Percentiles rank a stretch among this genome's conserved stretches.
Conservation (phyloP, 2,329 filamentous ascomycete species). For the Cladophialophora exuberans region DNA sequence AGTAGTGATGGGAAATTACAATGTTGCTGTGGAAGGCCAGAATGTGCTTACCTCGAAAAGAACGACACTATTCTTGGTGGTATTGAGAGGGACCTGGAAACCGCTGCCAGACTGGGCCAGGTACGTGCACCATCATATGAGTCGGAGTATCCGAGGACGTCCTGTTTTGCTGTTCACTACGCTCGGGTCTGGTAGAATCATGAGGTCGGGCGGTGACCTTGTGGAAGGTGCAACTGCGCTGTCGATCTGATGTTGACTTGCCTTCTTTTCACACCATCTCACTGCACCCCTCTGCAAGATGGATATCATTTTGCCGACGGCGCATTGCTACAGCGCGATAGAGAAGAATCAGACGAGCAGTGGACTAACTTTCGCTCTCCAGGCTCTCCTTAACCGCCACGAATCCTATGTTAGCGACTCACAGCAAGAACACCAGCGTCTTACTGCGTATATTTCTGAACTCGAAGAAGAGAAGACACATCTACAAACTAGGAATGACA, state of each 20-base stretch:
- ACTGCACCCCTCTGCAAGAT: conserved; percentile 1
- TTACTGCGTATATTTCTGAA: conserved; percentile 70
- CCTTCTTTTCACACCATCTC: background rate
- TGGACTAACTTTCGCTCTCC: conserved; percentile 70
- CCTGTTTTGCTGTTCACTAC: conserved; percentile 22
- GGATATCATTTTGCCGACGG: conserved; percentile 3
- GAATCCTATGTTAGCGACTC: conserved; percentile 93
- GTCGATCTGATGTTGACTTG: background rate
- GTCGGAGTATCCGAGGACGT: background rate
- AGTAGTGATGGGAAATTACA: conserved; percentile 26
- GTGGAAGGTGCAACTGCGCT: background rate
- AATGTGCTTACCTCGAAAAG: conserved; percentile 79
- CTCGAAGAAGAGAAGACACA: conserved; percentile 74
- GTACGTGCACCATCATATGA: conserved; percentile 60
- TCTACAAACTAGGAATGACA: conserved; percentile 76
- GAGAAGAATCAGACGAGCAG: conserved; percentile 22
- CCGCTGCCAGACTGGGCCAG: conserved; percentile 86
- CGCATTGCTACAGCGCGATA: background rate
- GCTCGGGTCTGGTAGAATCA: background rate
- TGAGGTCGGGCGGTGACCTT: background rate
- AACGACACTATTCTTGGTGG: conserved; percentile 77
- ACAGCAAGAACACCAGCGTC: conserved; percentile 76
- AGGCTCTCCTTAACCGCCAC: conserved; percentile 90
- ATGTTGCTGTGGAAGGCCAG: conserved; percentile 84
- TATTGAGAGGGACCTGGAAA: conserved; percentile 84